Evolutionary conservation across 1,284 basidiomycete species (phyloP).

Genomic region (Fomes fomentarius): DNA sequence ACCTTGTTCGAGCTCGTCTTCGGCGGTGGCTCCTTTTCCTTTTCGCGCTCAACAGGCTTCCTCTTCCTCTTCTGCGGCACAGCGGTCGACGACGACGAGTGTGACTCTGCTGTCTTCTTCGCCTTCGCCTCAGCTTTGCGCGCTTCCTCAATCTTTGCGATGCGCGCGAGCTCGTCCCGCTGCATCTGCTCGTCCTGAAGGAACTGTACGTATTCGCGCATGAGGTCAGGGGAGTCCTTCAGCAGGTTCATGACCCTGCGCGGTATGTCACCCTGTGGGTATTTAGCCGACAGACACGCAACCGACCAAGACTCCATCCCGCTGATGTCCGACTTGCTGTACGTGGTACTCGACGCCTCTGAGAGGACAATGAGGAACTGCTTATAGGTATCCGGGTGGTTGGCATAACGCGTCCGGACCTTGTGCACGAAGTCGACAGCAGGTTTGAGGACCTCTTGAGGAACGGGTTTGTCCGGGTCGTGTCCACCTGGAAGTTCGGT

Average conservation of each 20-base stretch:
- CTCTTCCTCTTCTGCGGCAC: conserved; percentile 68
- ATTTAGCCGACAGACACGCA: conserved; percentile 32
- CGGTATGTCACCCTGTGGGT: conserved; percentile 71
- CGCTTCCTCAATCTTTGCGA: conserved; percentile 27
- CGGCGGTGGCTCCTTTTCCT: conserved; percentile 36
- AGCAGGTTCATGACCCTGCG: conserved; percentile 87
- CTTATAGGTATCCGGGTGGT: conserved; percentile 90
- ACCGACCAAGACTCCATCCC: conserved; percentile 56
- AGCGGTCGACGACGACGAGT: conserved; percentile 29
- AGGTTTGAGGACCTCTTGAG: conserved; percentile 48
- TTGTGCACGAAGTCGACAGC: conserved; percentile 97
- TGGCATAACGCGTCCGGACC: conserved; percentile 90
- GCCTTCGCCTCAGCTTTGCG: conserved; percentile 24
- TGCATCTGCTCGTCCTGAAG: conserved; percentile 72
- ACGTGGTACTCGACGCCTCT: conserved; percentile 45
- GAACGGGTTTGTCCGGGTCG: conserved; percentile 15
- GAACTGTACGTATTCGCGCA: conserved; percentile 92
- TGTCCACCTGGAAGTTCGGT: conserved; percentile 2
- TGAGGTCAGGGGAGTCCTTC: conserved; percentile 86
- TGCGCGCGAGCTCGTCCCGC: conserved; percentile 42
- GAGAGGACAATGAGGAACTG: conserved; percentile 94
- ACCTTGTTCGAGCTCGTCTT: conserved; percentile 37
- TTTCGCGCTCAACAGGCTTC: conserved; percentile 45
- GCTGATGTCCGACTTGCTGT: conserved; percentile 72
- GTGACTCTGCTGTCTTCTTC: conserved; percentile 6